Conservation (phyloP, 1,284 basidiomycete species). For the Cystobasidium slooffiae region DNA sequence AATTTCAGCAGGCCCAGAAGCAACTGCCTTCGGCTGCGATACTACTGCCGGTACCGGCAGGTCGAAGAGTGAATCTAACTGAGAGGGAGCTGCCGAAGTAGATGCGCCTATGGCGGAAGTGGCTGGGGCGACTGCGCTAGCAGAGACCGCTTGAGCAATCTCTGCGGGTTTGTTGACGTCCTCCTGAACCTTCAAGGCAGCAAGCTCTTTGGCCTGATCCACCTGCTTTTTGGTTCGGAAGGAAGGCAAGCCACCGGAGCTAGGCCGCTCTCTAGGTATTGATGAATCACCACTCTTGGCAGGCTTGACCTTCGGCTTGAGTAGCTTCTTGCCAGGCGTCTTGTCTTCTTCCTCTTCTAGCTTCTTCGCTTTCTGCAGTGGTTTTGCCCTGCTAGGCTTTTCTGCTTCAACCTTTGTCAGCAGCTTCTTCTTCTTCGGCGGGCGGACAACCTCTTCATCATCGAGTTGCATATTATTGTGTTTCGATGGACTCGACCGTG, state of each 20-base stretch:
- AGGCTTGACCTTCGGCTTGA: slow-evolving; percentile 13
- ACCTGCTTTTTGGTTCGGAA: slow-evolving; percentile 25
- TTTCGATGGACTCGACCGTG: neutral
- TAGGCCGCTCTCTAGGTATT: slow-evolving; percentile 8
- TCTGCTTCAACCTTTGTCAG: slow-evolving; percentile 3
- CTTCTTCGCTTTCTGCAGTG: slow-evolving; percentile 21
- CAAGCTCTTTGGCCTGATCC: slow-evolving; percentile 25
- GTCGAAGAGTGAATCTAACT: slow-evolving; percentile 20
- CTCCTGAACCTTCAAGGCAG: neutral
- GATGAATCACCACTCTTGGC: neutral
- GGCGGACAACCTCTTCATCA: slow-evolving; percentile 40
- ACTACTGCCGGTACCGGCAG: neutral
- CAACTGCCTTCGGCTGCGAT: neutral
- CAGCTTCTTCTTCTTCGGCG: slow-evolving; percentile 24
- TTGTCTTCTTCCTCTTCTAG: neutral
- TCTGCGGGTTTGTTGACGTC: neutral
- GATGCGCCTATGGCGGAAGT: too few species aligned
- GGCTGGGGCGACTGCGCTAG: neutral
- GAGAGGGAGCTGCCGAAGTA: neutral
- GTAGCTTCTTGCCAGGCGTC: slow-evolving; percentile 16
- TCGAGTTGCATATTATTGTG: slow-evolving; percentile 6
- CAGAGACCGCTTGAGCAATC: neutral
- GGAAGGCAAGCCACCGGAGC: slow-evolving; percentile 21
- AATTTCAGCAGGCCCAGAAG: neutral
- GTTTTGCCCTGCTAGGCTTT: slow-evolving; percentile 9